Evolutionary conservation across 768 basidiomycete genomes (phyloP), one percentile per base, ranked within the genome.

Genomic region (Hebeloma cylindrosporum): DNA sequence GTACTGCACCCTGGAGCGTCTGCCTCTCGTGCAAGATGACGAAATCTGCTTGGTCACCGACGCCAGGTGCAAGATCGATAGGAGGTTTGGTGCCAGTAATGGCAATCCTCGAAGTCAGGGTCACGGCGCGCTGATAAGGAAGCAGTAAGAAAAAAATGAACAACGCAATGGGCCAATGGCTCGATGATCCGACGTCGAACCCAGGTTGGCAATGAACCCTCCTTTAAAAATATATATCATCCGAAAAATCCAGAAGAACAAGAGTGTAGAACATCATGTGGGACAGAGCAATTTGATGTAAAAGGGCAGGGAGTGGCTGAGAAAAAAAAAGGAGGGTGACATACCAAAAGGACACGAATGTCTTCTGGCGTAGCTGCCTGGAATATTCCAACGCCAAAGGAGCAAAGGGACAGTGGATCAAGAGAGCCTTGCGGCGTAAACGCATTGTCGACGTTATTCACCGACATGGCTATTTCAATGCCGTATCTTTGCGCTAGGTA

Each of bases 371-470:
- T 79, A 9, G 75, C 80, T 26, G 75, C 68, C 57, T 83, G 83
- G 56, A 82, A 84, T 22, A 83, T 51, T 2, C 72, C 77, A 8
- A 80, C 75, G 14, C 77, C 80, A 33, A 85, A 72, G 26, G 77
- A 70, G 38, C 79, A 76, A 41, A 85, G 62, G 4, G 72, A 68
- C n/a, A 85, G 63, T 7, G 82, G 81, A 64, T 83, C 82, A 32
- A 78, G 57, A 20, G 73, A 74, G 40, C 83, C 83, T 64, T 85
- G 83, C 29, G 83, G 84, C 25, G 78, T 84, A 60, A 83, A 85
- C 22, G 79, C 77, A 52, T 85, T 85, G 50, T 75, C 76, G 53
- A 83, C 73, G 54, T 83, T 83, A 61, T 83, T 82, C 27, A 83
- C 77, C 43, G 75, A 69, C 72, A 82, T 72, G 41, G 78, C 79